Percentiles rank a stretch among this genome's conserved stretches.
Conservation (phyloP, 257 asterid genomes). For the Rauvolfia tetraphylla region DNA sequence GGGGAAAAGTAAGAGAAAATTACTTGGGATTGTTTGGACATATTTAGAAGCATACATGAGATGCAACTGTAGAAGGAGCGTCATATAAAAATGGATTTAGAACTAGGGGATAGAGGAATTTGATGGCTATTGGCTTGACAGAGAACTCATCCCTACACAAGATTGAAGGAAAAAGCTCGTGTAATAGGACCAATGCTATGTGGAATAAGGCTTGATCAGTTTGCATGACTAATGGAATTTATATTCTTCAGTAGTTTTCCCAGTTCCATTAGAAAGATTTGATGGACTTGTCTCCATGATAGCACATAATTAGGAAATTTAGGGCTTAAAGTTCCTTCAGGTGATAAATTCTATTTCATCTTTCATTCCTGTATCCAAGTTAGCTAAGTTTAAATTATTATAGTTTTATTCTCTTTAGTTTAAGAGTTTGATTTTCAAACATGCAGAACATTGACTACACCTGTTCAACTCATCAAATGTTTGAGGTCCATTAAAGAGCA, state of each 20-base stretch:
- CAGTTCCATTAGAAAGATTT: background rate
- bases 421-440: conserved; percentile 10
- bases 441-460: conserved; percentile 68
- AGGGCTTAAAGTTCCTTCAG: background rate
- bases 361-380: background rate
- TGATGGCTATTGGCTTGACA: background rate
- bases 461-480: conserved; percentile 66
- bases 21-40: background rate
- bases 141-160: background rate
- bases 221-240: background rate
- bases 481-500: conserved; percentile 70
- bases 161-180: background rate
- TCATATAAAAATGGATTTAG: background rate
- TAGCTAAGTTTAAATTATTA: background rate
- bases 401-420: background rate
- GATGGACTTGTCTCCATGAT: background rate
- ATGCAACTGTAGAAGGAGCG: background rate
- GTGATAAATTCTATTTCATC: background rate
- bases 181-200: background rate
- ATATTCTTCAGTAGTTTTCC: background rate
- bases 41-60: background rate
- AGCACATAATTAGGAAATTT: background rate
- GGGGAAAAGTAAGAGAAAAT: background rate
- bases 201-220: background rate
- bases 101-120: background rate